Evolutionary conservation across 495 filamentous ascomycete species (phyloP).

Genomic region (Penicillium ochrochloron): DNA sequence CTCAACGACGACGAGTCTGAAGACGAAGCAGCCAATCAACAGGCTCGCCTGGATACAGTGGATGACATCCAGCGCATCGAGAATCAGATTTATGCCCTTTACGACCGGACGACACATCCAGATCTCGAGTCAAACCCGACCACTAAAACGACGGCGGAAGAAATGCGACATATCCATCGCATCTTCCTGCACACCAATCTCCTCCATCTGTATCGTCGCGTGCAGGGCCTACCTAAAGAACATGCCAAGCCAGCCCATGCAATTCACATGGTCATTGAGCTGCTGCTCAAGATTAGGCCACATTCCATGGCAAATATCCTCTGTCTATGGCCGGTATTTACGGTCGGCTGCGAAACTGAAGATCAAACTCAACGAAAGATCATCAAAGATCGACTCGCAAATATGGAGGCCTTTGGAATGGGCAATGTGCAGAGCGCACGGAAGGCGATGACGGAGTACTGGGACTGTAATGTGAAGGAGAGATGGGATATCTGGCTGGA

Average conservation of each 20-base stretch:
- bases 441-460: constrained; percentile 15
- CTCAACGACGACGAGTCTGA: constrained; percentile 5
- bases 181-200: constrained; percentile 14
- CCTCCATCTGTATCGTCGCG: constrained; percentile 12
- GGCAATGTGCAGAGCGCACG: constrained; percentile 18
- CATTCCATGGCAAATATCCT: constrained; percentile 14
- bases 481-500: constrained; percentile 19
- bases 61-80: constrained; percentile 14
- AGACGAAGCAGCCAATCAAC: neutral
- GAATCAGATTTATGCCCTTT: constrained; percentile 13
- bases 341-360: constrained; percentile 16
- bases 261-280: constrained; percentile 14
- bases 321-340: constrained; percentile 14
- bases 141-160: constrained; percentile 8
- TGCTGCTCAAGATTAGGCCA: constrained; percentile 11
- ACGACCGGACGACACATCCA: constrained; percentile 13
- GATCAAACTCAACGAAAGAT: constrained; percentile 10
- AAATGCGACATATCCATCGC: constrained; percentile 15
- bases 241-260: constrained; percentile 16
- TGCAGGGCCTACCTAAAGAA: constrained; percentile 15
- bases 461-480: constrained; percentile 13
- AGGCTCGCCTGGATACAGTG: neutral
- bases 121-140: constrained; percentile 3
- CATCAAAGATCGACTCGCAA: constrained; percentile 7
- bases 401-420: constrained; percentile 16